Evolutionary conservation across 2,329 filamentous ascomycete genomes (phyloP), one percentile per base, ranked within the genome.

Genomic region (Penicillium verrucosum): DNA sequence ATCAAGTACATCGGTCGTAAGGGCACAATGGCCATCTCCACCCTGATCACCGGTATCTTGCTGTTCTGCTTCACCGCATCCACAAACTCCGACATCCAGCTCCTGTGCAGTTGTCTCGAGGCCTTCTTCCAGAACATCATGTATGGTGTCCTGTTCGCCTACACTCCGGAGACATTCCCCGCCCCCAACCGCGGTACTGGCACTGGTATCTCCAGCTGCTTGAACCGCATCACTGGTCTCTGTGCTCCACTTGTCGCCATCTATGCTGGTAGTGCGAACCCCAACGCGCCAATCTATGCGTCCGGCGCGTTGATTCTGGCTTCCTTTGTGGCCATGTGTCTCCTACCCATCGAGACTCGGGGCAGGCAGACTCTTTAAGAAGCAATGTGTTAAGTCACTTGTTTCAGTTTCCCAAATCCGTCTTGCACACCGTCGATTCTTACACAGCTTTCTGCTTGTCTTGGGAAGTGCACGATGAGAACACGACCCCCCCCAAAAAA

Each of bases 1-100:
- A 75, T 86, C 34, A 89, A 88, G 68, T 91, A 79, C 60, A 65
- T 84, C 27, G 82, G 82, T 21, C 80, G 82, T 42, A 83, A 82
- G 66, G 79, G 80, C 14, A 85, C 82, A 2, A 82, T 84, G 77
- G 79, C 80, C 16, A 70, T 81, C 48, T 74, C 78, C 1, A 81
- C 82, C 0, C 56, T 81, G 42, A 72, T 83, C 54, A 82, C 79
- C 0, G 81, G 78, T 9, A 72, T 83, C 18, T 78, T 84, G 55
- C 70, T 83, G 29, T 83, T 82, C 69, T 75, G 80, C 45, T 84
- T 83, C 70, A 84, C 81, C 4, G 72, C 78, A 38, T 78, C 77
- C 8, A 70, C 72, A 5, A 70, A 79, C 50, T 70, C 80, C 2
- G 71, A 78, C 27, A 77, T 77, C 61, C 81, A 83, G 63, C 77